Conservation (phyloP, 495 filamentous ascomycete species). For the Stereocaulon alpinum region DNA sequence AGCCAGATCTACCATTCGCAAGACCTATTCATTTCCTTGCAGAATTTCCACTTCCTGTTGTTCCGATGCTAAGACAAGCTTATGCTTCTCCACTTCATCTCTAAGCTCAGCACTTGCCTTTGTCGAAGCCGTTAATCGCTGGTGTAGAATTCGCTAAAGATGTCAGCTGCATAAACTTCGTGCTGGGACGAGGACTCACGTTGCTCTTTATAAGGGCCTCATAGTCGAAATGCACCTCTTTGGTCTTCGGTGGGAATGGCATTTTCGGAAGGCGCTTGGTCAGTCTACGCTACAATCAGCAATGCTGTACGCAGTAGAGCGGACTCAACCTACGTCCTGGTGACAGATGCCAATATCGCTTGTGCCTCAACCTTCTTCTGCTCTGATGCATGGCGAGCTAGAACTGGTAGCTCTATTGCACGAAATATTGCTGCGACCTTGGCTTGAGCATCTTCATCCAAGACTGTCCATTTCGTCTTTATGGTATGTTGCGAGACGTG, state of each 20-base stretch:
- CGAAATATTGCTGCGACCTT: slow-evolving; percentile 44
- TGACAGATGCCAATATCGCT: slow-evolving; percentile 37
- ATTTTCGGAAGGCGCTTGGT: slow-evolving; percentile 43
- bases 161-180: slow-evolving; percentile 3
- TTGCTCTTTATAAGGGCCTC: slow-evolving; percentile 50
- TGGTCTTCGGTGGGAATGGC: slow-evolving; percentile 49
- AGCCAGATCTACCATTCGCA: not conserved
- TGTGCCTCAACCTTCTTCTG: slow-evolving; percentile 47
- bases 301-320: slow-evolving; percentile 4
- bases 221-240: slow-evolving; percentile 49
- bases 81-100: slow-evolving; percentile 44
- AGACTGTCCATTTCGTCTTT: slow-evolving; percentile 47
- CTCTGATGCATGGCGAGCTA: slow-evolving; percentile 44
- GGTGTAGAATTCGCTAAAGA: slow-evolving; percentile 39
- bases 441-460: slow-evolving; percentile 40
- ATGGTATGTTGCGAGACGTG: slow-evolving; percentile 47
- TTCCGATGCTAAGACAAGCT: slow-evolving; percentile 41
- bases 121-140: slow-evolving; percentile 40
- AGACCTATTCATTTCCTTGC: slow-evolving; percentile 41
- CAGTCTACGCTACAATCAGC: slow-evolving; percentile 24
- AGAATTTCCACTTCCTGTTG: slow-evolving; percentile 38
- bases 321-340: slow-evolving; percentile 33
- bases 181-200: slow-evolving; percentile 24
- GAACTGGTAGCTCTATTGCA: slow-evolving; percentile 44
- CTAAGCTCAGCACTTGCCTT: slow-evolving; percentile 46